A percentile compares a stretch with the other conserved stretches of the same genome.
Evolutionary conservation across 2,329 filamentous ascomycete species (phyloP).

Genomic region (Thermoascus crustaceus): DNA sequence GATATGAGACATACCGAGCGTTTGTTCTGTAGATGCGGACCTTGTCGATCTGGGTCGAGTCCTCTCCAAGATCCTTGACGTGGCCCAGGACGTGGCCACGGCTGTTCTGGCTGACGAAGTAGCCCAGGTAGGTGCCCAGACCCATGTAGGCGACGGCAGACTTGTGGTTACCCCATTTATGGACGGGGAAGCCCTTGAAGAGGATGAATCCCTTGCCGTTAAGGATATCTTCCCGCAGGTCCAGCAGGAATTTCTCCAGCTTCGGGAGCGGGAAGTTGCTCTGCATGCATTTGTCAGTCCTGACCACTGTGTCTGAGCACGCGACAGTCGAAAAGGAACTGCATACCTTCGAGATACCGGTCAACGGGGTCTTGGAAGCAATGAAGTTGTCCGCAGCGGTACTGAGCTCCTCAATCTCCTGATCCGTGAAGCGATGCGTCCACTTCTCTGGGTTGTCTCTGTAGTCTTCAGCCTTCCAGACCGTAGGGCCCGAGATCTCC

Average conservation of each 20-base stretch:
- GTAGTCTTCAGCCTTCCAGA: constrained; percentile 63
- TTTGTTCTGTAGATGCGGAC: constrained; percentile 88
- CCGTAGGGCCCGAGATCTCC: constrained; percentile 61
- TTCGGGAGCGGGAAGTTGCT: constrained; percentile 54
- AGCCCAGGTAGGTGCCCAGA: constrained; percentile 73
- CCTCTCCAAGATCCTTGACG: constrained; percentile 81
- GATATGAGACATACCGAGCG: constrained; percentile 43
- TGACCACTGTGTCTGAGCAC: background rate
- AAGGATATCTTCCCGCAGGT: constrained; percentile 58
- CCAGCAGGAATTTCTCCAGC: constrained; percentile 45
- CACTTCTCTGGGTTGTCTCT: constrained; percentile 56
- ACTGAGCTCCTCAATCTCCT: constrained; percentile 61
- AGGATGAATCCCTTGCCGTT: constrained; percentile 85
- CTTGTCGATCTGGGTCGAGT: constrained; percentile 70
- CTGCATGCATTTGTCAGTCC: constrained; percentile 19
- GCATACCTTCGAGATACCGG: constrained; percentile 56
- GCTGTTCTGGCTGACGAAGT: constrained; percentile 81
- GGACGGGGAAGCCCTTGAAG: constrained; percentile 76
- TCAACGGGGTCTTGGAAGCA: constrained; percentile 55
- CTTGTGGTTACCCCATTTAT: constrained; percentile 68
- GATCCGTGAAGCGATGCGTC: constrained; percentile 60
- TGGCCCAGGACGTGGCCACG: constrained; percentile 79
- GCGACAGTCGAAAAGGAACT: too few relatives aligned
- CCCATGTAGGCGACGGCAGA: constrained; percentile 87
- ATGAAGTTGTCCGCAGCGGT: constrained; percentile 62